These are phyloP conservation scores for Zizania latifolia DNA, from an alignment of 176 grass and related monocot species.

Conservation along the genomic window DNA sequence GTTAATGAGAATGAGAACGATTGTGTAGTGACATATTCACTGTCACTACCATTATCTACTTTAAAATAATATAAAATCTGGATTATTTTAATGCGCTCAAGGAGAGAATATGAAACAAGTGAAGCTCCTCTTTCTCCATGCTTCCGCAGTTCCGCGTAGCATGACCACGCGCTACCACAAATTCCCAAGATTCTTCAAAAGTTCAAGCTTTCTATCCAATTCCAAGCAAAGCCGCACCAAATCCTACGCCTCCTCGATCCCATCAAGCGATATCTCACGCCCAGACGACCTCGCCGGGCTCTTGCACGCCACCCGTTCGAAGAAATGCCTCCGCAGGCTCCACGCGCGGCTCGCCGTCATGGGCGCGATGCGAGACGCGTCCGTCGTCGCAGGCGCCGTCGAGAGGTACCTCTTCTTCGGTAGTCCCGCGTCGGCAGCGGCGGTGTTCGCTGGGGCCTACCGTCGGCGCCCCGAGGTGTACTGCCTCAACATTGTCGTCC, in stretches of 20 bases:
- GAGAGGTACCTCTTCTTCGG: constrained; percentile 31
- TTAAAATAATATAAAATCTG: too few relatives aligned
- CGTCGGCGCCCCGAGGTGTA: constrained; percentile 14
- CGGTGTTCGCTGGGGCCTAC: constrained; percentile 10
- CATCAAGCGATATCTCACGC: neutral
- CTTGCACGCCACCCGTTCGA: constrained; percentile 26
- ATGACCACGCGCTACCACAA: constrained; percentile 22
- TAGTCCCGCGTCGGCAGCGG: constrained; percentile 22
- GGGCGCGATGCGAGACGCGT: constrained; percentile 22
- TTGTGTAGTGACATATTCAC: too few relatives aligned
- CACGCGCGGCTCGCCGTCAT: constrained; percentile 38
- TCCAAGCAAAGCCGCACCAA: neutral
- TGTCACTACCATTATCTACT: too few relatives aligned
- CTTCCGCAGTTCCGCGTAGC: neutral
- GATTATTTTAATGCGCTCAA: too few relatives aligned
- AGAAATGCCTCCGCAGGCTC: constrained; percentile 43
- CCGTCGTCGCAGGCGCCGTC: constrained; percentile 18
- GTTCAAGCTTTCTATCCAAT: neutral
- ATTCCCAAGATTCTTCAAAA: neutral
- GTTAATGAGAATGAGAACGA: too few relatives aligned
- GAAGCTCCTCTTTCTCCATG: neutral
- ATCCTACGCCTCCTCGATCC: neutral
- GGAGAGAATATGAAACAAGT: too few relatives aligned
- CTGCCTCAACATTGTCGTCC: constrained; percentile 39
- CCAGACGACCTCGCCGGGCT: neutral